Base-by-base conservation (phyloP, 1,139 yeast species). In the Blastobotrys arbuscula region DNA sequence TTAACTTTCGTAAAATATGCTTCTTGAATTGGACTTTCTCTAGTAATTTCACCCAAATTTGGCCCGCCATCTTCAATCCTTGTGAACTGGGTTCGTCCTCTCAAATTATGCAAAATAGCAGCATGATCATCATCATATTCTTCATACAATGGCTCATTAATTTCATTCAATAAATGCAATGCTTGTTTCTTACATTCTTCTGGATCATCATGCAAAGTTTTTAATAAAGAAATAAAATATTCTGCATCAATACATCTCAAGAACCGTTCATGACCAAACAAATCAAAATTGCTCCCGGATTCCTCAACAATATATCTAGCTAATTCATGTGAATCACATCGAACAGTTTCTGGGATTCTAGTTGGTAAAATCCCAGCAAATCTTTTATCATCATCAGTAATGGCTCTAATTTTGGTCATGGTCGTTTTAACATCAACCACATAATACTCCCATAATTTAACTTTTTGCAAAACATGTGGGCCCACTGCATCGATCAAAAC, bases 401-500 rank as follows among this genome's bases (percentile, higher is more conserved):
- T 58, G 51, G 10, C 55, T 50, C 68, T 69, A 18, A 60, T 57
- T 3, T 56, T 52, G 45, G 68, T 65, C 42, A 78, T 59, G 4
- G 63, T 60, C 0, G 55, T 55, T 13, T 52, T 36, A 76, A 59
- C 48, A 63, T 87, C 76, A 42, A 89, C 74, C 10, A 84, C 90
- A 61, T 89, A 92, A 65, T 70, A 92, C 65, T 92, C 89, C 98
- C 98, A 92, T 47, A 92, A 73, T 52, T 81, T 75, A 49, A 88
- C 68, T 9, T 76, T 73, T 23, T 76, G 81, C 41, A 88, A 60
- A 1, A 89, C 96, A 56, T 85, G 81, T 8, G 71, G 66, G 51
- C 78, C 75, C 45, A 90, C 71, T 10, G 88, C 95, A 20, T 77
- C 80, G 70, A 84, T 77, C 35, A 90, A 68, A 34, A 62, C 63